phyloP scores from a whole-genome alignment of 768 basidiomycete species.

The Suillus cothurnatus region DNA sequence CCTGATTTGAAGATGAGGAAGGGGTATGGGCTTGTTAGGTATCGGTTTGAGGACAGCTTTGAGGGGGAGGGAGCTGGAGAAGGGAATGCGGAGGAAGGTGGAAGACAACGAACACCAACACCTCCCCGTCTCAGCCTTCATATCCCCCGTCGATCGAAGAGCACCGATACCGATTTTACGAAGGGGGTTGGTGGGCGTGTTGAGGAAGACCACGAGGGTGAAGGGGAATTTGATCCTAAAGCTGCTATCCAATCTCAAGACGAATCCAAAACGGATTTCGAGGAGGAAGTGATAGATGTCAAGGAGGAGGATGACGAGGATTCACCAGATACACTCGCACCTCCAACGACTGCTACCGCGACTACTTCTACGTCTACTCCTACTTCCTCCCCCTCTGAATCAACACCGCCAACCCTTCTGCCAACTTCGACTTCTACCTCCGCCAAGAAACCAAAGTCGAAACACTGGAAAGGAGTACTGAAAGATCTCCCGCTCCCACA shows the following conservation, averaged over 20 bases:
- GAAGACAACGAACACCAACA: background rate
- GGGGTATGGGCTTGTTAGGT: constrained; percentile 71
- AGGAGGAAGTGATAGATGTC: background rate
- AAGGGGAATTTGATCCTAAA: background rate
- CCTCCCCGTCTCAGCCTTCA: constrained; percentile 4
- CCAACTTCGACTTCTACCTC: constrained; percentile 4
- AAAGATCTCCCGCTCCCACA: constrained; percentile 41
- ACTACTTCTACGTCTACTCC: constrained; percentile 7
- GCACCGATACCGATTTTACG: constrained; percentile 17
- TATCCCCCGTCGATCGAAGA: constrained; percentile 14
- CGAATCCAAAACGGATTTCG: background rate
- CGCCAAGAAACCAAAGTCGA: constrained; percentile 13
- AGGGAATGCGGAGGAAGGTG: background rate
- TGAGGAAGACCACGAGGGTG: constrained; percentile 15
- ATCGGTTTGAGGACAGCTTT: constrained; percentile 15
- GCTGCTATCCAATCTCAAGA: background rate
- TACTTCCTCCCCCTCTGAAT: background rate
- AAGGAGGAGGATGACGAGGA: background rate
- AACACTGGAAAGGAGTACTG: constrained; percentile 39
- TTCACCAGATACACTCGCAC: constrained; percentile 18
- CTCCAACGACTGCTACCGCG: background rate
- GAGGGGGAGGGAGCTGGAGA: background rate
- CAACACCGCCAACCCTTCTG: background rate
- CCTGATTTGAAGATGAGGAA: constrained; percentile 53
- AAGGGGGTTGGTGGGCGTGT: background rate